Evolutionary conservation across 345 rosid genomes (phyloP), one percentile per base, ranked within the genome.

Genomic region (Sisymbrium irio): DNA sequence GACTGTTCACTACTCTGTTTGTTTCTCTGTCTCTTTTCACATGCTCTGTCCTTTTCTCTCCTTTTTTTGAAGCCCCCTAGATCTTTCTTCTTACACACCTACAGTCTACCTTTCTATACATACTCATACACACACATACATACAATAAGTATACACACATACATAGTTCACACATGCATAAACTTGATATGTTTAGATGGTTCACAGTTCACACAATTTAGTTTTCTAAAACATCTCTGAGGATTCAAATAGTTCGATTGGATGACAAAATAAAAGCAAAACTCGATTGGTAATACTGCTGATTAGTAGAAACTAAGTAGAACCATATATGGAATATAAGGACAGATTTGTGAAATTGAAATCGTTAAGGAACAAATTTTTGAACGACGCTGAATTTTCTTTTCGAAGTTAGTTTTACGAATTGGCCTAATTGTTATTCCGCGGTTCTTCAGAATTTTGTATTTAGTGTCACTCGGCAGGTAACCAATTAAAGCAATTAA

Each of bases 21-120:
- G 55, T 70, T 62, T 70, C 66, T 77, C 80, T 77, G 80, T 47
- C 67, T 71, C 72, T 71, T 71, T n/a, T 65, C 80, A 77, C 80
- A 77, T 77, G 80, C 77, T 57, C 73, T 77, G 80, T 77, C 77
- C 72, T 71, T 65, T 64, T 71, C 80, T 76, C 75, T 62, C 65
- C 56, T 44, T 41, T 54, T 42, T 69, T 36, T 61, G 58, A 69
- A 69, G 49, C 70, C 71, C 74, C 79, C 79, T 68, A 69, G 71
- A 76, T 76, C 69, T 76, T 76, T 76, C 65, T 70, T 18, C 75
- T 76, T 76, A 76, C 79, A 69, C 75, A 69, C 75, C 75, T 76
- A 55, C 50, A 47, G 39, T 74, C 78, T 74, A 76, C 46, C 7
- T 2, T 18, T 54, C 70, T 64, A 37, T 76, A 37, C 78, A 33